Base-by-base conservation (phyloP, 768 basidiomycete genomes). In the Tylopilus felleus region DNA sequence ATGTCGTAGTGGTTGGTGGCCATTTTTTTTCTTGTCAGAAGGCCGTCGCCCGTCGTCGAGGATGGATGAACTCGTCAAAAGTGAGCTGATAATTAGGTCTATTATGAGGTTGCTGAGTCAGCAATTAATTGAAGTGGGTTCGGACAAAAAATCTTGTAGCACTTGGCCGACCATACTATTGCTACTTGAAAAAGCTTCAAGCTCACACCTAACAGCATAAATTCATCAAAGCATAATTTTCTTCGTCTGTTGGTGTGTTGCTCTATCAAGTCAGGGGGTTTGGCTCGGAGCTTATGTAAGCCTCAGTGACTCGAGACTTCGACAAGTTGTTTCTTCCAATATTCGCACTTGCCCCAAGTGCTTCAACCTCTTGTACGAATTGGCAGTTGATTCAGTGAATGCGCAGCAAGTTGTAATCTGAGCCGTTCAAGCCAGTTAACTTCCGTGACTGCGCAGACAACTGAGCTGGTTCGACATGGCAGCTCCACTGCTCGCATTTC, bases 1-100 rank as follows among this genome's bases (percentile, higher is more conserved):
- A 90, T 76, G 77, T 93, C 86, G 78, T 88, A 91, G 51, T 71
- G 63, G 23, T 55, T 52, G 5, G 28, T 5, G 3, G 6, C 7
- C 65, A 62, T 67, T 39, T 52, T 43, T 29, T 25, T 49, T 25
- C 22, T 16, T 31, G 16, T 23, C 21, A 13, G 21, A 25, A 8
- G 17, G 27, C 31, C 47, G 19, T 41, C 12, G 53, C 22, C 17
- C 33, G 21, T 42, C n/a, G 40, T 25, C 23, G 29, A 49, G 17
- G 41, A 25, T 40, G 29, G 7, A 22, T 22, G 33, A 6, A 16
- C 33, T 16, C 19, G 45, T 8, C 27, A 27, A 33, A 31, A 45
- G 19, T 22, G 38, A n/a, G 21, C 22, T 31, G 39, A 49, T 22
- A 31, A 23, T 25, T 22, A 9, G n/a, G n/a, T 8, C 14, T 2